Base-by-base conservation (phyloP, 805 yeast species). In the Cephaloascus albidus region DNA sequence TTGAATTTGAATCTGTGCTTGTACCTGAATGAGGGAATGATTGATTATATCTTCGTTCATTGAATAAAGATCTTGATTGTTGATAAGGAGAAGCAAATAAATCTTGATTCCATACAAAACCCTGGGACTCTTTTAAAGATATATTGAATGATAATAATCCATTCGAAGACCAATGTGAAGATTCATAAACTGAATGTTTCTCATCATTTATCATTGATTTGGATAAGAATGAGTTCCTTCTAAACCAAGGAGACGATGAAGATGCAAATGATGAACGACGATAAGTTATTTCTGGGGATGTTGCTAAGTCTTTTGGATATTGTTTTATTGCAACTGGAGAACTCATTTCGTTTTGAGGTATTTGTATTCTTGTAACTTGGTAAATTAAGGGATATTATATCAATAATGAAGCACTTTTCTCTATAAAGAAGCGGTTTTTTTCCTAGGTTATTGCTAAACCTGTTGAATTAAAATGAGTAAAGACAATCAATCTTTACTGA, bases 71-170 rank as follows among this genome's bases (percentile, higher is more conserved):
- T 36, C 58, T 46, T 55, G 57, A 65, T 41, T 82, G 89, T 50
- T 80, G 85, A 53, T 76, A 78, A 20, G 80, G 78, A 2, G 80
- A 66, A 2, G 87, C 89, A 65, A 81, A 83, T 36, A 81, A 58
- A 49, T 82, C 89, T 51, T 82, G 89, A 53, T 83, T 82, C 75
- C 86, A 83, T 2, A 74, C 57, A 49, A 82, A 83, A 3, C 93
- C 93, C 51, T 83, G 89, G 26, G 81, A 72, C 49, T 81, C 83
- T 18, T 65, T 67, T 32, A 79, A 58, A 14, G 74, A 66, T 30
- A 79, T 64, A 14, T 69, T 61, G 40, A 52, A 65, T 1, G 61
- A 46, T 15, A 31, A 31, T 31, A 31, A 31, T 18, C 23, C 23
- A 16, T 18, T 18, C 23, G 36, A 17, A 18, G 14, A 33, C 36